Evolutionary conservation across 83 land plant genomes (phyloP), one percentile per base, ranked within the genome.

Genomic region (Thuja plicata): DNA sequence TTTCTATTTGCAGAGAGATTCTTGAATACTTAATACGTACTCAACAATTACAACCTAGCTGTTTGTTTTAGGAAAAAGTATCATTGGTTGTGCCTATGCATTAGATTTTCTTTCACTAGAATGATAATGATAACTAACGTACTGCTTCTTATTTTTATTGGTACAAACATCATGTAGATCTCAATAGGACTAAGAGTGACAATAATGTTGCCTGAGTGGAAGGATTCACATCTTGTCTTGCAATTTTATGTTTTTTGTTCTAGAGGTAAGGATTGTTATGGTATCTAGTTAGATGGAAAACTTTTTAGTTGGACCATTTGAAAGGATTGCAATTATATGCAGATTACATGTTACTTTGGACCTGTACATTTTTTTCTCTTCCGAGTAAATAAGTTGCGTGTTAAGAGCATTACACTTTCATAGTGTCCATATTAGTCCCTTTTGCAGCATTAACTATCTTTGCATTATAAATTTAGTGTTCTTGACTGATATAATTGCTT

Each of bases 161-260:
- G 74, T 32, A 19, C 81, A 92, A 93, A 87, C 88, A 90, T 89
- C 94, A 91, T 89, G 52, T 91, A 93, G 93, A 90, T 91, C 94
- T 94, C 95, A 92, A 94, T 95, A 95, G 95, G 96, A 95, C 95
- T 92, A 90, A 95, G 95, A 95, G 89, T 88, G 90, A 92, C 90
- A 88, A 89, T 87, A 88, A 92, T 92, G 93, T 95, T 91, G 89
- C 95, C 84, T 87, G 88, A 91, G 93, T 90, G 91, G 94, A 93
- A 88, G 92, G 89, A 90, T 91, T 86, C 93, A 76, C 87, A 94
- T 93, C 96, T 95, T 91, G 94, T 92, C 96, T 92, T 94, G 95
- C 94, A 95, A 94, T 89, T 90, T 85, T 90, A 88, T 80, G 66
- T 90, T 89, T 91, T 90, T 94, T 94, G 91, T 92, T 93, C 93